Base-by-base conservation (phyloP, 2,329 filamentous ascomycete genomes). In the Penicillium sp. region DNA sequence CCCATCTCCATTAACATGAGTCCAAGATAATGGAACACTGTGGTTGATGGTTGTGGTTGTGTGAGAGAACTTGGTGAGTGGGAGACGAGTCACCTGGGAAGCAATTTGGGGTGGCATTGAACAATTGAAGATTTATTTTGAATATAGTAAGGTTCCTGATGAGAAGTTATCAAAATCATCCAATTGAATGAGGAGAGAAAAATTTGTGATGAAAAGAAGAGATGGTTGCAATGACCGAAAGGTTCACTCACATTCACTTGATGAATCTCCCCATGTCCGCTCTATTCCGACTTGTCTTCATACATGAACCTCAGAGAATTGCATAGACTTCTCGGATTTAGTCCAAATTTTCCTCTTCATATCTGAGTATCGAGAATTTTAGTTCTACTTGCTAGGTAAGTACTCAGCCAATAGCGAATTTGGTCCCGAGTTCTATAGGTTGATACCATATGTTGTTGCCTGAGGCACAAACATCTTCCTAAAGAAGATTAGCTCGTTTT, bases 1-100 rank as follows among this genome's bases (percentile, higher is more conserved):
- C 14, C 63, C 69, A 42, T 71, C 67, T 5, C 72, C 72, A 22
- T 71, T 69, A 6, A 78, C 59, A 67, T 79, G 77, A 42, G 65
- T 75, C 77, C 77, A 79, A 29, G 66, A 69, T n/a, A 79, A 59
- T 6, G 75, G 74, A 20, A 69, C 73, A 27, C 65, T 68, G 49
- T 73, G 70, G 18, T 71, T 68, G 31, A 68, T 56, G 12, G 72
- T 66, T 4, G 72, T 72, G 5, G 71, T 76, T 15, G 76, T 72
- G 59, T 76, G 73, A 20, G 77, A 79, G 62, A 78, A 79, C 54
- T 79, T 79, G n/a, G 68, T 67, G 14, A 75, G 63, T 8, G 65
- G 55, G 26, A 74, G 56, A 52, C 65, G 67, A 29, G 63, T 59
- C 20, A 25, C 15, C 25, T n/a, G 18, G 18, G 27, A 12, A 25